Percentiles rank a stretch among this genome's conserved stretches.
These are phyloP conservation scores for Solanum pinnatisectum DNA, from an alignment of 257 asterid species.

Conservation along the genomic window DNA sequence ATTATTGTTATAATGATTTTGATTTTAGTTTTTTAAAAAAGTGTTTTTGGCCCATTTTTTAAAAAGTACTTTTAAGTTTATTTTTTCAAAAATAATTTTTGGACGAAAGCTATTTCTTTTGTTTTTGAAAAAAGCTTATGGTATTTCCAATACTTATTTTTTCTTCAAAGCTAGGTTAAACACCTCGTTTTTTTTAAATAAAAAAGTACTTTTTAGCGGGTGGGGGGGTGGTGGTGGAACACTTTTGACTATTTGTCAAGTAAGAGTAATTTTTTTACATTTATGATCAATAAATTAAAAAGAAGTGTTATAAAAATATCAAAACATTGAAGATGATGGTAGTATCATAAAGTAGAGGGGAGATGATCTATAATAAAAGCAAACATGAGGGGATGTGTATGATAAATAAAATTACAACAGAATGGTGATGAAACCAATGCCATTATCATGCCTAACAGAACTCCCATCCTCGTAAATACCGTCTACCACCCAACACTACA, in stretches of 20 bases:
- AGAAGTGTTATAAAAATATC: no score
- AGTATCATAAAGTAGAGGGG: not conserved
- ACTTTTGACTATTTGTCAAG: not conserved
- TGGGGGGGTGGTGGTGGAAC: no score
- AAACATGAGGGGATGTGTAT: not conserved
- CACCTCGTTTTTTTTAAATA: no score
- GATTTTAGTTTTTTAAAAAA: not conserved
- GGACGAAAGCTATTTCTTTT: not conserved
- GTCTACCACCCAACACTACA: not conserved
- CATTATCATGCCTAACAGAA: not conserved
- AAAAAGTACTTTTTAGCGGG: no score
- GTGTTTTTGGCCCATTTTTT: not conserved
- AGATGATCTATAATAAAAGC: not conserved
- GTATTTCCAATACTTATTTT: not conserved
- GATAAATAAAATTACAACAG: not conserved
- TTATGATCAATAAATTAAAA: not conserved
- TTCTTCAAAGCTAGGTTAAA: no score
- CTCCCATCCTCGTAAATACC: conserved; percentile 5
- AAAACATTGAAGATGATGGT: not conserved
- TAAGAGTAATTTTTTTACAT: not conserved
- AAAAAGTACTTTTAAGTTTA: not conserved
- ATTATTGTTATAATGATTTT: not conserved
- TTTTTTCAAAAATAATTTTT: not conserved
- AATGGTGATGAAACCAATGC: conserved; percentile 16
- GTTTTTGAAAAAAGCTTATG: not conserved